A percentile compares a stretch with the other conserved stretches of the same genome.
phyloP scores from a whole-genome alignment of 1,284 basidiomycete genomes.

The Ustilago cynodontis region DNA sequence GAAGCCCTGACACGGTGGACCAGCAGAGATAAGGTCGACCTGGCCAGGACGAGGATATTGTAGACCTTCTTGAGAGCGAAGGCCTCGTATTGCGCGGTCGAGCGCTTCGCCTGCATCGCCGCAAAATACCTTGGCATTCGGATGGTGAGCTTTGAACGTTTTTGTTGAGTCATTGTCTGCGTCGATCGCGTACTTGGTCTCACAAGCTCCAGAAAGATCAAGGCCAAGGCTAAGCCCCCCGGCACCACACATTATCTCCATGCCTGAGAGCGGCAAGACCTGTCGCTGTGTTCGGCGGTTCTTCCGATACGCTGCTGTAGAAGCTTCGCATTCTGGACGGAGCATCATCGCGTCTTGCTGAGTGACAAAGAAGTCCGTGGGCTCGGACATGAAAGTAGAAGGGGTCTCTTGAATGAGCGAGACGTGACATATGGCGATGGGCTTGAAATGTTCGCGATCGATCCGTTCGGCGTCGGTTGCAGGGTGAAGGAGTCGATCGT shows the following conservation, averaged over 20 bases:
- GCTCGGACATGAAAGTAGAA: conserved; percentile 3
- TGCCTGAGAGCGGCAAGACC: neutral
- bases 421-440: conserved; percentile 18
- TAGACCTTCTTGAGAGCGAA: neutral
- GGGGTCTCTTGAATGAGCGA: conserved; percentile 3
- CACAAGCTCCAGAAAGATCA: conserved; percentile 34
- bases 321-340: conserved; percentile 7
- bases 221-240: conserved; percentile 45
- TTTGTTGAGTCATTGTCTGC: conserved; percentile 12
- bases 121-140: conserved; percentile 6
- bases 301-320: neutral
- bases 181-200: conserved; percentile 39
- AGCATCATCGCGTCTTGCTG: conserved; percentile 2
- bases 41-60: conserved; percentile 22
- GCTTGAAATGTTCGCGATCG: neutral
- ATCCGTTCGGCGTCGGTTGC: neutral
- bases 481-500: conserved; percentile 32
- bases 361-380: conserved; percentile 20
- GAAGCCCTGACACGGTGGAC: conserved; percentile 47
- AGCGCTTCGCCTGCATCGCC: conserved; percentile 34
- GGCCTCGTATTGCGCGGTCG: conserved; percentile 3
- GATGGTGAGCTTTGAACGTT: conserved; percentile 39
- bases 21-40: conserved; percentile 33
- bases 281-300: neutral
- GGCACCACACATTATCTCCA: conserved; percentile 47